Evolutionary conservation across 2,329 filamentous ascomycete species (phyloP).

Genomic region (Aspergillus pseudoglaucus): DNA sequence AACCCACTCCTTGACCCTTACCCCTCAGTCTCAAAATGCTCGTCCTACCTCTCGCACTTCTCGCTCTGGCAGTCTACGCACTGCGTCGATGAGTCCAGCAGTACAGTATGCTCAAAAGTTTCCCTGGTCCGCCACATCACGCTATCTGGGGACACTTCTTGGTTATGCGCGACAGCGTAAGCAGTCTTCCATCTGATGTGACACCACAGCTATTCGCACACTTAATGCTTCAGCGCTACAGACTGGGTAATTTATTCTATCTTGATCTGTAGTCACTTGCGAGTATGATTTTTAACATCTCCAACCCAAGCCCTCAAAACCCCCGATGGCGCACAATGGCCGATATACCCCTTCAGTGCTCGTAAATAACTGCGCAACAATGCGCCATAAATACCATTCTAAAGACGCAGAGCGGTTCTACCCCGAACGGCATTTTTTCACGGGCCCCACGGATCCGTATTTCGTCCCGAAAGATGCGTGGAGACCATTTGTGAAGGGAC

Average conservation of each 20-base stretch:
- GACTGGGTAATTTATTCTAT: conserved; percentile 19
- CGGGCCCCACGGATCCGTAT: no score
- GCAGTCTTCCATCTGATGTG: conserved; percentile 10
- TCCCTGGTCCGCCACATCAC: conserved; percentile 14
- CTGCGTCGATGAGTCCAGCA: conserved; percentile 10
- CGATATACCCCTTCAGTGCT: conserved; percentile 12
- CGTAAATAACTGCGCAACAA: conserved; percentile 12
- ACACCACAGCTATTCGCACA: conserved; percentile 13
- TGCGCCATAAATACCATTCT: conserved; percentile 12
- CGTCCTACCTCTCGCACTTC: conserved; percentile 5
- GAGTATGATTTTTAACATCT: no score
- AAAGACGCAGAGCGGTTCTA: conserved; percentile 21
- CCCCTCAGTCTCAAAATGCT: conserved; percentile 5
- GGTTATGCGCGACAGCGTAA: conserved; percentile 12
- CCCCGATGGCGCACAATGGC: no score
- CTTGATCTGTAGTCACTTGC: conserved; percentile 37
- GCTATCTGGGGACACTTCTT: conserved; percentile 15
- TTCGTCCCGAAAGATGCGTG: no score
- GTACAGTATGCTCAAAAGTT: conserved; percentile 11
- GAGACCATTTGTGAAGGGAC: no score
- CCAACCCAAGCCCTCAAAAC: no score
- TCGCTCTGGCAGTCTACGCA: conserved; percentile 7
- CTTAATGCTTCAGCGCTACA: conserved; percentile 11
- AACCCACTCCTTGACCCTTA: conserved; percentile 1
- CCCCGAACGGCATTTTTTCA: conserved; percentile 34